These are phyloP conservation scores for Perkinsus olseni DNA, from an alignment of 169 alveolate genomes.

Conservation along the genomic window DNA sequence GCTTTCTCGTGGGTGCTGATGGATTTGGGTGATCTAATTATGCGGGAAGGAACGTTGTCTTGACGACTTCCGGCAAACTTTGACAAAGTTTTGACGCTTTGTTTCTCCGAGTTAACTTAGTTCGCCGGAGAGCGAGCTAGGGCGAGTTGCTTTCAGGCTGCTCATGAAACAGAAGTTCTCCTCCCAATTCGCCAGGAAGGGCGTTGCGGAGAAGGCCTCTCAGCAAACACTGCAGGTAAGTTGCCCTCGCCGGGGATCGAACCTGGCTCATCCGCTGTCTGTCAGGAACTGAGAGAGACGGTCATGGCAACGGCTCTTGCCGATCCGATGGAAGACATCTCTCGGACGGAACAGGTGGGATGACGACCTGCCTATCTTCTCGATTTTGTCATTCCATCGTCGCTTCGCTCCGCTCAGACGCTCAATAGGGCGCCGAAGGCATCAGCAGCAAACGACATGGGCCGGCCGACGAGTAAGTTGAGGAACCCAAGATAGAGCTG, in stretches of 20 bases:
- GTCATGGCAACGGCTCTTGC: background rate
- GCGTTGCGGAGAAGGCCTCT: background rate
- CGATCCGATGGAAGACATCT: background rate
- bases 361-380: too few species aligned
- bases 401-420: background rate
- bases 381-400: too few species aligned
- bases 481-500: background rate
- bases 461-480: background rate
- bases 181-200: background rate
- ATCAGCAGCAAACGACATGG: background rate
- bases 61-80: background rate
- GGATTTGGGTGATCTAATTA: too few species aligned
- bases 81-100: background rate
- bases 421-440: background rate
- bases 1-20: too few species aligned
- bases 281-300: background rate
- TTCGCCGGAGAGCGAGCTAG: background rate
- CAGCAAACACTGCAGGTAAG: background rate
- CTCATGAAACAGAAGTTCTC: background rate
- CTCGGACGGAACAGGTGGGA: background rate
- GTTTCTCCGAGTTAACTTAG: background rate
- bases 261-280: background rate
- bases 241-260: background rate
- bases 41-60: too few species aligned
- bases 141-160: background rate